Base-by-base conservation (phyloP, 164 flowering plant species). In the Warburgia ugandensis region DNA sequence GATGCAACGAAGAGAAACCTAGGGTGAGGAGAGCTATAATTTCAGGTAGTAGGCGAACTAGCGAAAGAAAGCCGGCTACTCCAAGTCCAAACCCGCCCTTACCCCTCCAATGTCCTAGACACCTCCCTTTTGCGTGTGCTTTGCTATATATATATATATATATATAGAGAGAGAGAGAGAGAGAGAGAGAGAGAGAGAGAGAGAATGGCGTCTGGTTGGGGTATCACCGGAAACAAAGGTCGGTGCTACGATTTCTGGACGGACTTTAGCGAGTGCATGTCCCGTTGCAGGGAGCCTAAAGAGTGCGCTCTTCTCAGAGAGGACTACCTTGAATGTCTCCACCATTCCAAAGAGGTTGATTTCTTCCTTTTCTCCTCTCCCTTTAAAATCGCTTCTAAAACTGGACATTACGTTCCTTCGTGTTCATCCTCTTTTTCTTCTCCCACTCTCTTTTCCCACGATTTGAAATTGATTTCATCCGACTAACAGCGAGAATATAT, bases 231-330 rank as follows among this genome's bases (percentile, higher is more conserved):
- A 23, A 83, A 79, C 86, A 89, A 89, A 55, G 97, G 97, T 7
- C 66, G 97, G 7, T 89, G 97, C 74, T 89, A 83, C 70, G 97
- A 89, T 69, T 89, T 89, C 88, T 89, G 97, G 97, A 63, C 64
- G 10, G 97, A 86, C 56, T 89, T 89, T 75, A 89, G 95, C 59
- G 95, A 86, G 55, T 89, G 97, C 52, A 86, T 89, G 97, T 89
- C 95, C 21, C 76, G 64, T 19, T 89, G 97, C 73, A 69, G 88
- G 26, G 81, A 86, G 64, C 97, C 97, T 44, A 79, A 89, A 61
- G 97, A 89, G 63, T 89, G 97, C 48, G 44, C 76, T 50, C 85
- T 89, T 48, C 95, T 86, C 63, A 72, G 95, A 26, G 97, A 89
- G 64, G 97, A 89, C 56, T 89, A 89, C 63, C 73, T 89, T 49